phyloP scores from a whole-genome alignment of 176 grass and related monocot genomes.

The Musa schizocarpa region DNA sequence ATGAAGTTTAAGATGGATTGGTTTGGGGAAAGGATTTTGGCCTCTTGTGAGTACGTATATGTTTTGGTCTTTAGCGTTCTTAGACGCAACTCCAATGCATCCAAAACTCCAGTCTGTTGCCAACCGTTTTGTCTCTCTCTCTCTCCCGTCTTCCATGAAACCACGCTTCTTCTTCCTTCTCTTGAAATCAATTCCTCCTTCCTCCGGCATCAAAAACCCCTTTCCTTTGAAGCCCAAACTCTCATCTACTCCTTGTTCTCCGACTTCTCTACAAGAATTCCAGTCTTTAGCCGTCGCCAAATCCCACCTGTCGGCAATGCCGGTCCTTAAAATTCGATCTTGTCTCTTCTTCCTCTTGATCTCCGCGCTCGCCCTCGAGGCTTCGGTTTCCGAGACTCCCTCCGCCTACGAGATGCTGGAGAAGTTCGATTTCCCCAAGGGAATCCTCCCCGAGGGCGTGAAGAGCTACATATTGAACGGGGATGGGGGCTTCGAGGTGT shows the following conservation, averaged over 20 bases:
- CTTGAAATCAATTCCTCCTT: background rate
- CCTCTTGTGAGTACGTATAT: background rate
- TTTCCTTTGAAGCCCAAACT: background rate
- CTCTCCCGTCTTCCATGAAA: background rate
- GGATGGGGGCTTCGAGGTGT: slow-evolving; percentile 28
- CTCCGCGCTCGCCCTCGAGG: background rate
- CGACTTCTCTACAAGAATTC: background rate
- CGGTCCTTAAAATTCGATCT: background rate
- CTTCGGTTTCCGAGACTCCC: background rate
- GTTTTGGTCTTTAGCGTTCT: background rate
- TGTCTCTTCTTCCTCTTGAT: background rate
- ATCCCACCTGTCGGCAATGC: slow-evolving; percentile 1
- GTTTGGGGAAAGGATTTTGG: too few relatives aligned
- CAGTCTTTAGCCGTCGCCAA: background rate
- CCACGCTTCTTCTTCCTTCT: background rate
- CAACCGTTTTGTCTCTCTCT: background rate
- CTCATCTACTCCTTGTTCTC: background rate
- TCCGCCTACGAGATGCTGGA: slow-evolving; percentile 43
- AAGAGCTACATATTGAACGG: slow-evolving; percentile 17
- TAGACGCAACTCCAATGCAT: background rate
- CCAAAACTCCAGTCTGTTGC: background rate
- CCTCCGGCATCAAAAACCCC: background rate
- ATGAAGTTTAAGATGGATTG: too few relatives aligned
- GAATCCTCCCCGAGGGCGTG: slow-evolving; percentile 33
- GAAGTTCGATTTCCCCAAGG: slow-evolving; percentile 38